Evolutionary conservation across 208 protist genomes (phyloP).

Genomic region (Wallacemonas sp.): DNA sequence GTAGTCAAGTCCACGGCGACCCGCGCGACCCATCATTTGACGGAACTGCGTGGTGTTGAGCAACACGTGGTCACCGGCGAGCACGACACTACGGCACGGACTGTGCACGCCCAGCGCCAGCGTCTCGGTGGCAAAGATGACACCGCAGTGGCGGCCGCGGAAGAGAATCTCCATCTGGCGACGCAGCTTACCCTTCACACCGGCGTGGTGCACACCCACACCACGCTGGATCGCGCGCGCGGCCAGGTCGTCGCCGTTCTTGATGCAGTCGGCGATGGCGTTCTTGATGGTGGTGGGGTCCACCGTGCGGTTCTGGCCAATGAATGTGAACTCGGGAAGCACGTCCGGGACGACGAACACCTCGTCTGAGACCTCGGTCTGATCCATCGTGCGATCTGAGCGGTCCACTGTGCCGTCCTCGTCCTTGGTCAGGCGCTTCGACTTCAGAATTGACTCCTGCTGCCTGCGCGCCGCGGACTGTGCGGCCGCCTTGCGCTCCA

Average conservation of each 20-base stretch:
- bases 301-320: conserved; percentile 55
- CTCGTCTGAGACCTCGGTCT: conserved; percentile 43
- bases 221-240: conserved; percentile 77
- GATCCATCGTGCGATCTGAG: conserved; percentile 44
- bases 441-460: conserved; percentile 75
- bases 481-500: conserved; percentile 65
- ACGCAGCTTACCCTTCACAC: conserved; percentile 86
- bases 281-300: conserved; percentile 35
- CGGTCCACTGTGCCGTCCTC: conserved; percentile 71
- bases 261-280: conserved; percentile 63
- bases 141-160: conserved; percentile 81
- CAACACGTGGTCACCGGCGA: conserved; percentile 90
- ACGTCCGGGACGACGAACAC: conserved; percentile 74
- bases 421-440: conserved; percentile 66
- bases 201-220: conserved; percentile 93
- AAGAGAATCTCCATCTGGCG: conserved; percentile 93
- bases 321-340: conserved; percentile 87
- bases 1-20: conserved; percentile 94
- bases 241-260: conserved; percentile 68
- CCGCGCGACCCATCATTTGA: conserved; percentile 96
- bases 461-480: conserved; percentile 56
- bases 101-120: conserved; percentile 96
- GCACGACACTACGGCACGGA: conserved; percentile 93
- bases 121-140: conserved; percentile 93
- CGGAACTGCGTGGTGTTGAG: conserved; percentile 93